These are phyloP conservation scores for Isabelozyma rhagii DNA, from an alignment of 805 yeast species.

Conservation along the genomic window DNA sequence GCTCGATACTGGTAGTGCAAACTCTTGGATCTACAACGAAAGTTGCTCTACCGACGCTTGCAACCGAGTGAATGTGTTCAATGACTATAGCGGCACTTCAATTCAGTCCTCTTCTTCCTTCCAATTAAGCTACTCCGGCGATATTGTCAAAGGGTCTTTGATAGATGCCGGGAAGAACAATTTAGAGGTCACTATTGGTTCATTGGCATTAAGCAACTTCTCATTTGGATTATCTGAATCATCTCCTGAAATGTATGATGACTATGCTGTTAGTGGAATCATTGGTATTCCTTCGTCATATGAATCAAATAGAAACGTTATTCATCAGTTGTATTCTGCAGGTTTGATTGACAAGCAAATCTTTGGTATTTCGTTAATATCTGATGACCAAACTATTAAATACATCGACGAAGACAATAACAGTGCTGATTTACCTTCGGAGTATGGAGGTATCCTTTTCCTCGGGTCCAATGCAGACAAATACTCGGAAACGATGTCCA, in stretches of 20 bases:
- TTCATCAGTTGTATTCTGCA: constrained; percentile 33
- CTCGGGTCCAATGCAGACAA: constrained; percentile 19
- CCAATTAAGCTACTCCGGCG: constrained; percentile 50
- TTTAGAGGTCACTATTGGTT: constrained; percentile 29
- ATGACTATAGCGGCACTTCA: constrained; percentile 10
- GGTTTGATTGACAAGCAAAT: constrained; percentile 31
- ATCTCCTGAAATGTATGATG: constrained; percentile 52
- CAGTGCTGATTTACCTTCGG: constrained; percentile 26
- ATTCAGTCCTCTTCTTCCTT: constrained; percentile 31
- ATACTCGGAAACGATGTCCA: constrained; percentile 8
- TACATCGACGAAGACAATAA: constrained; percentile 15
- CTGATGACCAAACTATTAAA: constrained; percentile 10
- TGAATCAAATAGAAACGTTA: constrained; percentile 35
- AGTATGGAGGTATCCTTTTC: constrained; percentile 24
- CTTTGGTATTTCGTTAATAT: constrained; percentile 31
- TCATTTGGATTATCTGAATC: constrained; percentile 51
- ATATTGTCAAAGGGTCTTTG: constrained; percentile 50
- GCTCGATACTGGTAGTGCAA: constrained; percentile 65
- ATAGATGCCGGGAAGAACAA: constrained; percentile 31
- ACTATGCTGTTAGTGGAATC: constrained; percentile 56
- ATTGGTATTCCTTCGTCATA: constrained; percentile 54
- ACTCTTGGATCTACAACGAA: constrained; percentile 59
- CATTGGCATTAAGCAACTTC: constrained; percentile 32
- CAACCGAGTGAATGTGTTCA: constrained; percentile 20
- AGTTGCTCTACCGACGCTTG: constrained; percentile 48